Evolutionary conservation across 164 flowering plant species (phyloP).

Genomic region (Magnolia changhungtana): DNA sequence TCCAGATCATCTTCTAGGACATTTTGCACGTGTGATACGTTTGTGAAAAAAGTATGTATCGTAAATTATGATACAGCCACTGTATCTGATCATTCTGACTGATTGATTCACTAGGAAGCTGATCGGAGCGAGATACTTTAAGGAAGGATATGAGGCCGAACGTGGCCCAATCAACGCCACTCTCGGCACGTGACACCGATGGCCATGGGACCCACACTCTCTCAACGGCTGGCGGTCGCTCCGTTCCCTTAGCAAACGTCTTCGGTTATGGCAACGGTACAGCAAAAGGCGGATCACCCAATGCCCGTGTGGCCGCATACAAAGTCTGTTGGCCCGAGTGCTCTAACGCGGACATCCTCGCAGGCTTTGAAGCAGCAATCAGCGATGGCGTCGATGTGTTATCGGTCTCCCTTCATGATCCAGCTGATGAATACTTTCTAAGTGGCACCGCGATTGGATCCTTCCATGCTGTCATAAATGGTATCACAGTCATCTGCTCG

Average conservation of each 20-base stretch:
- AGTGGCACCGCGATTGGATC: too few relatives aligned
- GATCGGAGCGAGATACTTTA: slow-evolving; percentile 18
- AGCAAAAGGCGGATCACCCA: slow-evolving; percentile 14
- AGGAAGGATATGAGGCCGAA: background rate
- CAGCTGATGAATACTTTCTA: background rate
- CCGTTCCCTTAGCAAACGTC: slow-evolving; percentile 6
- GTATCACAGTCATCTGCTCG: background rate
- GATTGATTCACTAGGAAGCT: slow-evolving; percentile 9
- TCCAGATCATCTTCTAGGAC: too few relatives aligned
- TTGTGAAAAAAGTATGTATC: too few relatives aligned
- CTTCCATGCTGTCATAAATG: background rate
- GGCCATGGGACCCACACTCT: slow-evolving; percentile 28
- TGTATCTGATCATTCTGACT: slow-evolving; percentile 31
- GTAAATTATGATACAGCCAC: too few relatives aligned
- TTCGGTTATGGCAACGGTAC: slow-evolving; percentile 11
- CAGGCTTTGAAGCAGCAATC: slow-evolving; percentile 11
- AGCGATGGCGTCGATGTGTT: slow-evolving; percentile 7
- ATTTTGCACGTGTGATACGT: too few relatives aligned
- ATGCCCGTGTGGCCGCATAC: slow-evolving; percentile 20
- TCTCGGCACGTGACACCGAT: slow-evolving; percentile 13
- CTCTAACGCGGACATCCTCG: background rate
- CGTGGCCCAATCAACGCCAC: background rate
- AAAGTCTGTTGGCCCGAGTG: slow-evolving; percentile 6
- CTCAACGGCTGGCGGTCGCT: slow-evolving; percentile 19
- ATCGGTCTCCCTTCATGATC: background rate